Evolutionary conservation across 106 monocot species (phyloP).

Genomic region (Gastrodia elata): DNA sequence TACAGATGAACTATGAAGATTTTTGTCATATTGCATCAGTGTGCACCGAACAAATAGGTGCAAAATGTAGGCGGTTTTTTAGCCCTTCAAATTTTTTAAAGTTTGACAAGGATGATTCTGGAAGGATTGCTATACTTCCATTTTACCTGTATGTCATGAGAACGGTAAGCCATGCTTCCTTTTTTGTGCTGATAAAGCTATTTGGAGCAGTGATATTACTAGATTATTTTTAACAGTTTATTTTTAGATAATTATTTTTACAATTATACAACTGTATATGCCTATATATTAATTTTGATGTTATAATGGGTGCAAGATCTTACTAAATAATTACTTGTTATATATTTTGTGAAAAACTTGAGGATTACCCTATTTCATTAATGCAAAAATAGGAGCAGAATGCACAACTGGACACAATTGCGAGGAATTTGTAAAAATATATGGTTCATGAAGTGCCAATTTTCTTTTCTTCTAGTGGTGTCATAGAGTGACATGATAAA

Average conservation of each 20-base stretch:
- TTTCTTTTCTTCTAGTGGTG: too few species aligned
- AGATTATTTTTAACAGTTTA: neutral
- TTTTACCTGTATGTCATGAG: slow-evolving; percentile 99
- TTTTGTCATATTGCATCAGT: slow-evolving; percentile 98
- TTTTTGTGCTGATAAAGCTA: neutral
- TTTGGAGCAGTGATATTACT: neutral
- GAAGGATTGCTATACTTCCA: slow-evolving; percentile 96
- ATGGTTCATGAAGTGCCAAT: too few species aligned
- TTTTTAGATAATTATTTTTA: neutral
- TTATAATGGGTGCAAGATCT: neutral
- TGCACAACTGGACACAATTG: too few species aligned
- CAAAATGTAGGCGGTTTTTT: slow-evolving; percentile 90
- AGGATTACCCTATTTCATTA: too few species aligned
- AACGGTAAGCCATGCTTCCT: slow-evolving; percentile 44
- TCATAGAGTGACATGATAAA: too few species aligned
- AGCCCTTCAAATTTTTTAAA: slow-evolving; percentile 99
- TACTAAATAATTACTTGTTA: neutral
- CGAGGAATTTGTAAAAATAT: too few species aligned
- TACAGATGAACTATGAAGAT: slow-evolving; percentile 99
- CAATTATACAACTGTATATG: neutral
- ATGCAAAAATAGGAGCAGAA: too few species aligned
- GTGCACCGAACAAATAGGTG: slow-evolving; percentile 95
- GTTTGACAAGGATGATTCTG: slow-evolving; percentile 99
- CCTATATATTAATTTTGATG: neutral
- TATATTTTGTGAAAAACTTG: too few species aligned